Evolutionary conservation across 805 yeast species (phyloP).

Genomic region (Saccharomycopsis amapae): DNA sequence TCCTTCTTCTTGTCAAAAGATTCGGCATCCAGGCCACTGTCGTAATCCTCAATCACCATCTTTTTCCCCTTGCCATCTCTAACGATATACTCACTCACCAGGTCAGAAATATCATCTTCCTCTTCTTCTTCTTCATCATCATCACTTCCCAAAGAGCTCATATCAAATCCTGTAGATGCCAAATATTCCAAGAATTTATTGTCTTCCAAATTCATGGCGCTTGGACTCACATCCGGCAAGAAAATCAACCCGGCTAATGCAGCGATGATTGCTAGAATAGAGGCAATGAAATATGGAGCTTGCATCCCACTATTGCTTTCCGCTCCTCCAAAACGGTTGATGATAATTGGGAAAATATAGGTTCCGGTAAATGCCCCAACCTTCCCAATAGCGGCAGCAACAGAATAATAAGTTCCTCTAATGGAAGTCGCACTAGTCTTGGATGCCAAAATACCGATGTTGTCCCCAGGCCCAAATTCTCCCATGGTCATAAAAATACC

Average conservation of each 20-base stretch:
- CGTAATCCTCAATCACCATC: constrained; percentile 9
- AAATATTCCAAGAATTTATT: constrained; percentile 61
- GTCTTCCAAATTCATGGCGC: constrained; percentile 75
- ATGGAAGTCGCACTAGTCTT: constrained; percentile 82
- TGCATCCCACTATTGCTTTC: constrained; percentile 48
- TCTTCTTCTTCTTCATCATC: not conserved
- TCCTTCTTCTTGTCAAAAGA: not conserved
- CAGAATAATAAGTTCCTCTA: constrained; percentile 85
- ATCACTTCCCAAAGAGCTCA: constrained; percentile 35
- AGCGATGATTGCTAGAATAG: constrained; percentile 67
- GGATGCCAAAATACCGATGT: constrained; percentile 80
- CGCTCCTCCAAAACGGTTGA: constrained; percentile 50
- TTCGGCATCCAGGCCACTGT: not conserved
- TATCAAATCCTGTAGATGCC: constrained; percentile 61
- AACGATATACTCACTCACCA: constrained; percentile 2
- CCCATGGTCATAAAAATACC: constrained; percentile 86
- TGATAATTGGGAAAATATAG: constrained; percentile 78
- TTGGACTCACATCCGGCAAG: constrained; percentile 79
- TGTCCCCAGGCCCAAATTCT: constrained; percentile 93
- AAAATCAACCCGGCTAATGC: constrained; percentile 62
- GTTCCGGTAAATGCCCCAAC: constrained; percentile 91
- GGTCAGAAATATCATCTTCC: not conserved
- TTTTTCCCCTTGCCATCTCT: constrained; percentile 3
- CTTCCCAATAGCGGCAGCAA: constrained; percentile 89
- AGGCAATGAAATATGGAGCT: constrained; percentile 77